Evolutionary conservation across 768 basidiomycete genomes (phyloP), one percentile per base, ranked within the genome.

Genomic region (Hemileccinum rubropunctum): DNA sequence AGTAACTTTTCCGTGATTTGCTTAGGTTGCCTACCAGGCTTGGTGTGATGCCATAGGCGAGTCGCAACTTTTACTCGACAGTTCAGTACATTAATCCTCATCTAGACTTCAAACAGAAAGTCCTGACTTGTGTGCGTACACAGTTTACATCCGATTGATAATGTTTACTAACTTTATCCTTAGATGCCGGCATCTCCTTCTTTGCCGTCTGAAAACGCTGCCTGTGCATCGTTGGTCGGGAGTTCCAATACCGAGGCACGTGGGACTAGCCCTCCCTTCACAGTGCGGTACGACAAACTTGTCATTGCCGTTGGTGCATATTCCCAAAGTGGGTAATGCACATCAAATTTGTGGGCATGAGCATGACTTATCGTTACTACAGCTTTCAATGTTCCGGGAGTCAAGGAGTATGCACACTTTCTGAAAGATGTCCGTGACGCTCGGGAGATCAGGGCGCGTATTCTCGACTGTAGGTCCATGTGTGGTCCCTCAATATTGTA

Each of bases 251-350:
- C 58, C 4, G 53, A 58, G 42, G 56, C 54, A 44, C 61, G 58
- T 4, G 62, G 52, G 0, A 56, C 55, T 1, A 61, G 63, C 7
- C 64, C 71, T 26, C 67, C 75, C 8, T 91, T 88, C 64, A 73
- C 76, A 9, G 42, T 92, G 38, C 66, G 70, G 17, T 93, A 88
- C 60, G 91, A 94, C 67, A 90, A 88, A 63, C 76, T 94, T 12
- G 81, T 94, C 47, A 82, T 95, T 42, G 83, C 88, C 7, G 90
- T 91, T 1, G 92, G 92, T 3, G 86, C 88, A 40, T 93, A 93
- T 68, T 82, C 80, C 3, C 89, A 92, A 64, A 93, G 90, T 89
- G 59, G 44, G 78, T 57, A 3, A 33, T 4, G 28, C 30, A 27
- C 26, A 45, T 51, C 58, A 46, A 42, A 30, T 57, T 28, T 33